Evolutionary conservation across 2,329 filamentous ascomycete species (phyloP).

Genomic region (Rugonectria rugulosa): DNA sequence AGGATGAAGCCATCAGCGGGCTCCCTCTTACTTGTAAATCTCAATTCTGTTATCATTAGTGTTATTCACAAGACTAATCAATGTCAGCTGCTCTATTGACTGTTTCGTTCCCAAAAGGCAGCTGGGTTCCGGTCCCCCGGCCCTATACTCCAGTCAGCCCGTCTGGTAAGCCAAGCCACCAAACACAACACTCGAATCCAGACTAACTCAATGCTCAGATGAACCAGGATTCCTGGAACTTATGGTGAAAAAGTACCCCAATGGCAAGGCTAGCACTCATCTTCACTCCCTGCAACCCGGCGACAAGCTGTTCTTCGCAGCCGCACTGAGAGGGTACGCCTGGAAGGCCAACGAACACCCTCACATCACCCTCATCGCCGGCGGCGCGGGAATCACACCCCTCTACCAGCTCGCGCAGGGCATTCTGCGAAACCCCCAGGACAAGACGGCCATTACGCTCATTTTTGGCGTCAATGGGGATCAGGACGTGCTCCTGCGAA

Average conservation of each 20-base stretch:
- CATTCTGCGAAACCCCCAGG: constrained; percentile 67
- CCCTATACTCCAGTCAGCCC: constrained; percentile 72
- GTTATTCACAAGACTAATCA: constrained; percentile 2
- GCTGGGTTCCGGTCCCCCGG: constrained; percentile 65
- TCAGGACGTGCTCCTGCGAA: constrained; percentile 62
- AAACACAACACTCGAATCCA: no score
- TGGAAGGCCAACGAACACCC: constrained; percentile 60
- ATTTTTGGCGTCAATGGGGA: constrained; percentile 73
- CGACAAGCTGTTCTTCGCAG: constrained; percentile 65
- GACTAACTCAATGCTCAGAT: constrained; percentile 45
- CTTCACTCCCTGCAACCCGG: constrained; percentile 72
- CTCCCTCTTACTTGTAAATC: constrained; percentile 57
- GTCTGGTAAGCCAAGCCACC: constrained; percentile 48
- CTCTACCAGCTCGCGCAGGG: constrained; percentile 70
- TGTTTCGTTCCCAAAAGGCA: constrained; percentile 63
- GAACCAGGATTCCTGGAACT: constrained; percentile 68
- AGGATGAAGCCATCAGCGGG: constrained; percentile 55
- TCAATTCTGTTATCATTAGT: not conserved
- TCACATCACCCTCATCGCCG: constrained; percentile 71
- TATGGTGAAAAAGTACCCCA: constrained; percentile 72
- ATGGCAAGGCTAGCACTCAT: constrained; percentile 69
- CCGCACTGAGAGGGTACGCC: constrained; percentile 59
- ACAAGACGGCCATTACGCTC: constrained; percentile 69
- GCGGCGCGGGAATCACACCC: constrained; percentile 77
- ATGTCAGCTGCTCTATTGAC: constrained; percentile 63